phyloP scores from a whole-genome alignment of 1,284 basidiomycete species.

The Polyporus tsugae region DNA sequence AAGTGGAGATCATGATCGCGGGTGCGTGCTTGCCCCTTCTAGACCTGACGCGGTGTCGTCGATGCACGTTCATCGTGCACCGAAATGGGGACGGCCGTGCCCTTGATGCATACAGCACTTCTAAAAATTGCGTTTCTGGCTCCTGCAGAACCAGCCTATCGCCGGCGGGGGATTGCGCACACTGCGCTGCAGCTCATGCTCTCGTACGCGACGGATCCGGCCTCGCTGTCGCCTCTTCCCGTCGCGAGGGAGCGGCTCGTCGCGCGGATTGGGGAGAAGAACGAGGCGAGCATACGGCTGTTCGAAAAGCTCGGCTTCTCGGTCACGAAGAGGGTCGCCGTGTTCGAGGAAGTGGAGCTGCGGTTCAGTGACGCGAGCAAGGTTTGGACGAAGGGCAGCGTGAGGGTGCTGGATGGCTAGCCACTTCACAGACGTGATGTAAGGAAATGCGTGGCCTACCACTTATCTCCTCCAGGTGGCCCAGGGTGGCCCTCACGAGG shows the following conservation, averaged over 20 bases:
- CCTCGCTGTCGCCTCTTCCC: constrained; percentile 44
- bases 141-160: constrained; percentile 62
- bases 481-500: too few species aligned
- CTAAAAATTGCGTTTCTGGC: background rate
- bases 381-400: constrained; percentile 24
- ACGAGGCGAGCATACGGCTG: constrained; percentile 61
- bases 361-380: constrained; percentile 39
- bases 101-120: background rate
- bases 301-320: constrained; percentile 77
- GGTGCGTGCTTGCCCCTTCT: constrained; percentile 47
- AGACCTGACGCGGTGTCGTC: too few species aligned
- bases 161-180: constrained; percentile 71
- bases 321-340: constrained; percentile 68
- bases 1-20: constrained; percentile 89
- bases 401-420: constrained; percentile 12
- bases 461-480: background rate
- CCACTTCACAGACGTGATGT: too few species aligned
- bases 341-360: constrained; percentile 83
- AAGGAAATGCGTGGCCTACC: too few species aligned
- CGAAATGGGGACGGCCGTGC: background rate
- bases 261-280: constrained; percentile 61
- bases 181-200: constrained; percentile 75
- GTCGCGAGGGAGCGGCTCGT: constrained; percentile 55
- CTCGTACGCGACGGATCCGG: constrained; percentile 58
- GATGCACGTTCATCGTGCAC: background rate